Conservation (phyloP, 2,329 filamentous ascomycete genomes). For the Penicillium olsonii region DNA sequence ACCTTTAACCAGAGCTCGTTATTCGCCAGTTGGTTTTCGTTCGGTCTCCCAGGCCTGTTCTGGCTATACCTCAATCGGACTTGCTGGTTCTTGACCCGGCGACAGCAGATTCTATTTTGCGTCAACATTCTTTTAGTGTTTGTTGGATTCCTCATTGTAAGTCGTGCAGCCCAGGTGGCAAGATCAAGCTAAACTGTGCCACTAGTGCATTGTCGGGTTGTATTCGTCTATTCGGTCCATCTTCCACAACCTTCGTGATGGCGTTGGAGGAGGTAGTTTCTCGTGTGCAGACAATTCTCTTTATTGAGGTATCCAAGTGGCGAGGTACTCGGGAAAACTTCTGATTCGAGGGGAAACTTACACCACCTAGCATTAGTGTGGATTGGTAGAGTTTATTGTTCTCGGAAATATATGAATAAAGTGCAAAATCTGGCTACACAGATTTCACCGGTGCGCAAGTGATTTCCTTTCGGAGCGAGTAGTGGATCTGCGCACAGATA, state of each 20-base stretch:
- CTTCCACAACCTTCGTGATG: slow-evolving; percentile 12
- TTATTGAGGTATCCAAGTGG: slow-evolving; percentile 1
- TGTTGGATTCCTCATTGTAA: slow-evolving; percentile 17
- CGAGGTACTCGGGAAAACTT: not conserved
- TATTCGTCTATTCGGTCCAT: slow-evolving; percentile 29
- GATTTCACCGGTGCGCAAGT: not conserved
- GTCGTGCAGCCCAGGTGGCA: not conserved
- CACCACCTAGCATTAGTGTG: not conserved
- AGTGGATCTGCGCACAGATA: not conserved
- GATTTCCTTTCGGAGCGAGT: not conserved
- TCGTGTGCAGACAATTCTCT: slow-evolving; percentile 23
- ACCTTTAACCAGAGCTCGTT: slow-evolving; percentile 45
- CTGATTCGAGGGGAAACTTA: not conserved
- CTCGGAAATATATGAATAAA: slow-evolving; percentile 3
- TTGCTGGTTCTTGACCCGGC: slow-evolving; percentile 22
- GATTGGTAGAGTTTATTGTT: not conserved
- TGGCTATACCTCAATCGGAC: slow-evolving; percentile 31
- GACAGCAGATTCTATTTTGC: slow-evolving; percentile 20
- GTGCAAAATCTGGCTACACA: not conserved
- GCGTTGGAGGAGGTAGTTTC: slow-evolving; percentile 17
- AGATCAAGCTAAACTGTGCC: not conserved
- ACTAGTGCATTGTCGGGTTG: slow-evolving; percentile 28
- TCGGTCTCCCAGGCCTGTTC: slow-evolving; percentile 30
- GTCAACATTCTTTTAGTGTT: slow-evolving; percentile 16
- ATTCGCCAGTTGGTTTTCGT: slow-evolving; percentile 66